A percentile compares a stretch with the other conserved stretches of the same genome.
These are phyloP conservation scores for Lipomyces kockii DNA, from an alignment of 805 yeast species.

Conservation along the genomic window DNA sequence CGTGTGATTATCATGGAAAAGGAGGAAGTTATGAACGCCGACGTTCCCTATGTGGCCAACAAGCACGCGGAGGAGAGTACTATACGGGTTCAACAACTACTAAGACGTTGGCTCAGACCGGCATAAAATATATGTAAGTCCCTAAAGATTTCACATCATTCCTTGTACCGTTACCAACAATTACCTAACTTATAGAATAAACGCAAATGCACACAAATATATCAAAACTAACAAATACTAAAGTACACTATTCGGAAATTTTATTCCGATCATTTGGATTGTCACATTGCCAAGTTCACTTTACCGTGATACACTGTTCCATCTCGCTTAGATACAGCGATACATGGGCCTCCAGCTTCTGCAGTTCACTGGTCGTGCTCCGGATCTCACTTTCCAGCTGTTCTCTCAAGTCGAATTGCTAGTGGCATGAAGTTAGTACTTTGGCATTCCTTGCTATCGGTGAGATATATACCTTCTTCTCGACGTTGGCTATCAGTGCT, in stretches of 20 bases:
- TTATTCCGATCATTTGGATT: too few relatives aligned
- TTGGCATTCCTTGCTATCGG: conserved; percentile 29
- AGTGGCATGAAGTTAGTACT: conserved; percentile 33
- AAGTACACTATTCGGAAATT: not conserved
- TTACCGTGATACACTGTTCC: conserved; percentile 44
- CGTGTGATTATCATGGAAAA: conserved; percentile 3
- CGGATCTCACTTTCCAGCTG: conserved; percentile 59
- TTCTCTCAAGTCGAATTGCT: conserved; percentile 45
- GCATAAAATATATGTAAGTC: not conserved
- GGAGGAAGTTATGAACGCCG: conserved; percentile 7
- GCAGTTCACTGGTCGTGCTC: conserved; percentile 58
- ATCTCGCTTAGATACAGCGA: conserved; percentile 58
- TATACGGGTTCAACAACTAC: not conserved
- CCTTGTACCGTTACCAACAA: not conserved
- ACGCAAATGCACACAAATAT: not conserved
- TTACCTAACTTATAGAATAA: not conserved
- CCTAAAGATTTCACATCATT: not conserved
- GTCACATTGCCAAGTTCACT: not conserved
- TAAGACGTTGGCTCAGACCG: conserved; percentile 9
- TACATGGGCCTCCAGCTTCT: conserved; percentile 60
- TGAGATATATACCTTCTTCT: conserved; percentile 46
- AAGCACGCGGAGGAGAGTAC: not conserved
- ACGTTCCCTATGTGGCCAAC: not conserved
- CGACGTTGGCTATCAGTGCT: conserved; percentile 53
- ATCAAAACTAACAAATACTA: not conserved